Evolutionary conservation across 257 asterid genomes (phyloP).

Genomic region (Phtheirospermum japonicum): DNA sequence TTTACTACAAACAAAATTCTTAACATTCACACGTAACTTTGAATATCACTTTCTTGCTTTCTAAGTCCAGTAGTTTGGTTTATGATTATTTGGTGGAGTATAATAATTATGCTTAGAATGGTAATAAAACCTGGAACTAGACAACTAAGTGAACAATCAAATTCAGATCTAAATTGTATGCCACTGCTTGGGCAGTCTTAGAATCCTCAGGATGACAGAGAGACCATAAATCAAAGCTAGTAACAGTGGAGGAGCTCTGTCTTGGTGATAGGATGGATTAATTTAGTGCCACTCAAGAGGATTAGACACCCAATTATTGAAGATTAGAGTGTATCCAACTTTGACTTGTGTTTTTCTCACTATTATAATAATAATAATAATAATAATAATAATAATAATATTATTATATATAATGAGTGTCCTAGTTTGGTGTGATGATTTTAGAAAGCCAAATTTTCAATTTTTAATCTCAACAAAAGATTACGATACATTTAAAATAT

Average conservation of each 20-base stretch:
- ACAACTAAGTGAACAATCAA: slow-evolving; percentile 8
- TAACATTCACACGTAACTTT: no score
- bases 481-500: no score
- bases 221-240: slow-evolving; percentile 14
- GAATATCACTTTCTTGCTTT: no score
- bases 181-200: slow-evolving; percentile 35
- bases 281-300: slow-evolving; percentile 29
- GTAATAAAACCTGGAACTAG: not conserved
- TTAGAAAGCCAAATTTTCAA: no score
- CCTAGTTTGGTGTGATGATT: no score
- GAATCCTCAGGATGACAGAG: slow-evolving; percentile 18
- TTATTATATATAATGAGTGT: no score
- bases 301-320: slow-evolving; percentile 33
- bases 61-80: no score
- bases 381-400: no score
- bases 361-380: slow-evolving; percentile 5
- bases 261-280: not conserved
- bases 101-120: not conserved
- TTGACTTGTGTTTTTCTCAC: slow-evolving; percentile 52
- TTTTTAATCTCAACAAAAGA: no score
- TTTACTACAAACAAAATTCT: no score
- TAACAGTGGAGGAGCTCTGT: slow-evolving; percentile 6
- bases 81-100: no score
- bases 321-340: slow-evolving; percentile 28
- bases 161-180: slow-evolving; percentile 26